A percentile compares a stretch with the other conserved stretches of the same genome.
Evolutionary conservation across 2,329 filamentous ascomycete species (phyloP).

Genomic region (Canariomyces notabilis): DNA sequence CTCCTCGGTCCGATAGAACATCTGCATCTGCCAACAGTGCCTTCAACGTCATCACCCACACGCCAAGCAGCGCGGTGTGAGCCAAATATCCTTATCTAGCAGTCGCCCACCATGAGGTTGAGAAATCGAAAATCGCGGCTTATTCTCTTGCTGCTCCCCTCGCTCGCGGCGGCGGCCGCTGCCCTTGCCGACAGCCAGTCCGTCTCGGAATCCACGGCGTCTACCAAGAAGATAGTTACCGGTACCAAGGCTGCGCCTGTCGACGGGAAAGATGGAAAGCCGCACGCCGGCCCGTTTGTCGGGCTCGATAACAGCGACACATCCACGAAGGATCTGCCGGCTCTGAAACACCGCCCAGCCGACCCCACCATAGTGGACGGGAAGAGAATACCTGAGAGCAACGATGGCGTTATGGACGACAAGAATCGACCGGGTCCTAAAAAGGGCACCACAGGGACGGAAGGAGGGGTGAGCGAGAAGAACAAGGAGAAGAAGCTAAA

Average conservation of each 20-base stretch:
- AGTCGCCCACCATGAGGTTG: constrained; percentile 51
- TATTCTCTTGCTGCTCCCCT: constrained; percentile 56
- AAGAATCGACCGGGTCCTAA: constrained; percentile 70
- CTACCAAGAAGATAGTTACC: constrained; percentile 34
- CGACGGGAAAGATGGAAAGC: constrained; percentile 89
- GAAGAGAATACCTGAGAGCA: constrained; percentile 56
- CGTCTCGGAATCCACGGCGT: constrained; percentile 20
- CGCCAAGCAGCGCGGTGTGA: neutral
- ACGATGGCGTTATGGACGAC: constrained; percentile 91
- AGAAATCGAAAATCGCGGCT: constrained; percentile 49
- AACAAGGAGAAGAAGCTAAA: constrained; percentile 67
- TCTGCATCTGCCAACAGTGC: neutral
- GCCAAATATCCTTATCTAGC: neutral
- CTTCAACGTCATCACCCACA: neutral
- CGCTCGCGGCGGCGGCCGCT: constrained; percentile 44
- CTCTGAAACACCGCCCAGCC: constrained; percentile 45
- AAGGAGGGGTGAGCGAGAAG: constrained; percentile 85
- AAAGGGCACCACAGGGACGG: constrained; percentile 80
- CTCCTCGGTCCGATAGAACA: neutral
- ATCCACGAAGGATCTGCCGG: constrained; percentile 36
- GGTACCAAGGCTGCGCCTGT: constrained; percentile 75
- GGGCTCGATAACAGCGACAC: constrained; percentile 42
- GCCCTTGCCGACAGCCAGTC: constrained; percentile 30
- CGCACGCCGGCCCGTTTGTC: constrained; percentile 79
- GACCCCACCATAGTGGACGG: constrained; percentile 53